phyloP scores from a whole-genome alignment of 805 yeast species.

The Yarrowia bubula region DNA sequence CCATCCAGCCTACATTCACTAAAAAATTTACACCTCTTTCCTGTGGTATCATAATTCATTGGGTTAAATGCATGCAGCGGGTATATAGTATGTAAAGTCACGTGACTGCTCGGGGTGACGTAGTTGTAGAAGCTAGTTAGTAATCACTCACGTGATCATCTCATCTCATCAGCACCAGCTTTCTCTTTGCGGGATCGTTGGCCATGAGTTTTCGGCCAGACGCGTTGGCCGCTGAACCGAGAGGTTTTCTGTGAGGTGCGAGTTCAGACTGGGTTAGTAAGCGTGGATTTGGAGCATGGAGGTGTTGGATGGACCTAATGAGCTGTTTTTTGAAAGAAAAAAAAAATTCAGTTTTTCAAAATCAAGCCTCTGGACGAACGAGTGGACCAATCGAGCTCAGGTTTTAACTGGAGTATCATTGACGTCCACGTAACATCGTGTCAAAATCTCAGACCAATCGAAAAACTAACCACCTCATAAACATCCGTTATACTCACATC shows the following conservation, averaged over 20 bases:
- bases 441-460: too few relatives aligned
- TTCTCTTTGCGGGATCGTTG: conserved; percentile 10
- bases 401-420: too few relatives aligned
- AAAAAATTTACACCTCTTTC: background rate
- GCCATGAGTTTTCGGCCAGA: background rate
- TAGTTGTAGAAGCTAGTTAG: background rate
- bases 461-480: too few relatives aligned
- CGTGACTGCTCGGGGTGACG: too few relatives aligned
- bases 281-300: background rate
- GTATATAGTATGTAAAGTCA: background rate
- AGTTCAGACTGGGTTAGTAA: conserved; percentile 17
- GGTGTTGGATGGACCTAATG: too few relatives aligned
- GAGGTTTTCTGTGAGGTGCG: conserved; percentile 1
- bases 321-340: too few relatives aligned
- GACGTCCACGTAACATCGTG: too few relatives aligned
- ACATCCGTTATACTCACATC: conserved; percentile 24
- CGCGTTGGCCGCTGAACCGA: conserved; percentile 11
- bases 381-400: too few relatives aligned
- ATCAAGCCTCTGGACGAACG: too few relatives aligned
- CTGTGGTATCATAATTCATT: conserved; percentile 2
- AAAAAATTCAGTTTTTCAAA: too few relatives aligned
- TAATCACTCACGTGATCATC: background rate
- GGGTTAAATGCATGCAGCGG: background rate
- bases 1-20: too few relatives aligned
- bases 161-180: conserved; percentile 17